phyloP scores from a whole-genome alignment of 2,329 filamentous ascomycete species.

The Anthostomella pinea region DNA sequence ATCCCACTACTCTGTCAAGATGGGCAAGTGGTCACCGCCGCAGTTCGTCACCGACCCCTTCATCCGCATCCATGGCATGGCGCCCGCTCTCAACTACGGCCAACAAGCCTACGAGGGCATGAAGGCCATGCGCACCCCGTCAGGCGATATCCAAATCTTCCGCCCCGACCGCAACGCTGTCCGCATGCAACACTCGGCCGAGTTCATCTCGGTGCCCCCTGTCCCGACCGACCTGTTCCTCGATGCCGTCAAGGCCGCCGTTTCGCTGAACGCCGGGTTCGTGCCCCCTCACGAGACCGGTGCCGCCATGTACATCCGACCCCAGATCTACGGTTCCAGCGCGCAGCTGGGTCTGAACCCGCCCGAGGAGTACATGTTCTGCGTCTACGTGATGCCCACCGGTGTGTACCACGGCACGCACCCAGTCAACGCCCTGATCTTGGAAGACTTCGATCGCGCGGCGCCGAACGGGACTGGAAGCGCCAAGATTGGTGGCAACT shows the following conservation, averaged over 20 bases:
- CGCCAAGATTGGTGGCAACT: constrained; percentile 96
- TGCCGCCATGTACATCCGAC: constrained; percentile 89
- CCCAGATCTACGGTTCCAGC: constrained; percentile 80
- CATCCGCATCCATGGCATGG: constrained; percentile 91
- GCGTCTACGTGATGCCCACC: constrained; percentile 85
- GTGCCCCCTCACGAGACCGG: constrained; percentile 88
- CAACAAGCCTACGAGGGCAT: constrained; percentile 98
- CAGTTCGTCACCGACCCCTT: constrained; percentile 79
- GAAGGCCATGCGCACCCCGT: constrained; percentile 84
- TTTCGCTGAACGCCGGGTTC: constrained; percentile 83
- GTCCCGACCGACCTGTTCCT: constrained; percentile 77
- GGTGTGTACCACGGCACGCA: constrained; percentile 91
- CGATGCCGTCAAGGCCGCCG: constrained; percentile 73
- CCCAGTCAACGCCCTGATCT: constrained; percentile 81
- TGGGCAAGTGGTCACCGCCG: constrained; percentile 73
- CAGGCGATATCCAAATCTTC: constrained; percentile 78
- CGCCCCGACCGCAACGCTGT: constrained; percentile 79
- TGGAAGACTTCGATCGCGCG: constrained; percentile 90
- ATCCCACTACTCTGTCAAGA: constrained; percentile 73
- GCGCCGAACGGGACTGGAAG: constrained; percentile 88
- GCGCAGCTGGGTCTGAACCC: constrained; percentile 84
- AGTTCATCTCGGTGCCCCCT: constrained; percentile 77
- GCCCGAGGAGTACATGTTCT: constrained; percentile 89
- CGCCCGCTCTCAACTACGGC: constrained; percentile 92
- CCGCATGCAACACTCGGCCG: constrained; percentile 81